Percentiles rank a stretch among this genome's conserved stretches.
These are phyloP conservation scores for Chaetomidium leptoderma DNA, from an alignment of 495 filamentous ascomycete species.

Conservation along the genomic window DNA sequence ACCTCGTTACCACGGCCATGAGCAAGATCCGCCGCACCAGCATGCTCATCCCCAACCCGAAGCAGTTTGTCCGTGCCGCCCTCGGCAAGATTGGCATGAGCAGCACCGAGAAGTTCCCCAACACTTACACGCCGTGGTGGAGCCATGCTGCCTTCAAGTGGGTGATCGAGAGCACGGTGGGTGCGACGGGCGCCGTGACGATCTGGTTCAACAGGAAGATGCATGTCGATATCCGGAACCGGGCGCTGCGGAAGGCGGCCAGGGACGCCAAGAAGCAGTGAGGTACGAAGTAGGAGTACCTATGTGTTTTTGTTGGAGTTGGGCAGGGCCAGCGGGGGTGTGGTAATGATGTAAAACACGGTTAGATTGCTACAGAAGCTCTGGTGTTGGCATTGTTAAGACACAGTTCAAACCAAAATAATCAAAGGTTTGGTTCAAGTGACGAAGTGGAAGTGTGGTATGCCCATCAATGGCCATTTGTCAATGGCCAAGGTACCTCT, in stretches of 20 bases:
- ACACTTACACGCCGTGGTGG: constrained; percentile 90
- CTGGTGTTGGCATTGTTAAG: no score
- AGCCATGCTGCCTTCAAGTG: constrained; percentile 86
- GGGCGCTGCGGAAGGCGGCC: constrained; percentile 84
- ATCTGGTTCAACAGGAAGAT: constrained; percentile 68
- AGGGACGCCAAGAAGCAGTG: constrained; percentile 65
- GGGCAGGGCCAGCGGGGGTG: no score
- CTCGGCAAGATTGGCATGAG: constrained; percentile 77
- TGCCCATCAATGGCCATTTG: no score
- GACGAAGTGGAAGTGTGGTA: no score
- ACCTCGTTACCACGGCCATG: constrained; percentile 94
- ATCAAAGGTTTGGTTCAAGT: no score
- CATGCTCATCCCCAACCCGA: constrained; percentile 72
- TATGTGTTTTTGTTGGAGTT: neutral
- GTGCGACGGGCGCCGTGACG: constrained; percentile 58
- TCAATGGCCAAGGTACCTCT: no score
- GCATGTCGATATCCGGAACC: constrained; percentile 80
- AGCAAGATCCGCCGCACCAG: constrained; percentile 81
- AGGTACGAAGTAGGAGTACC: neutral
- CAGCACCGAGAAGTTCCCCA: constrained; percentile 67
- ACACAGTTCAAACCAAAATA: no score
- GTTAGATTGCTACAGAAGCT: no score
- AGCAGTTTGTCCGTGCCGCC: constrained; percentile 71
- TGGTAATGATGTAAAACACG: no score
- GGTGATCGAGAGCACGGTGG: constrained; percentile 66